A percentile compares a stretch with the other conserved stretches of the same genome.
phyloP scores from a whole-genome alignment of 106 monocot genomes.

The Acorus calamus region DNA sequence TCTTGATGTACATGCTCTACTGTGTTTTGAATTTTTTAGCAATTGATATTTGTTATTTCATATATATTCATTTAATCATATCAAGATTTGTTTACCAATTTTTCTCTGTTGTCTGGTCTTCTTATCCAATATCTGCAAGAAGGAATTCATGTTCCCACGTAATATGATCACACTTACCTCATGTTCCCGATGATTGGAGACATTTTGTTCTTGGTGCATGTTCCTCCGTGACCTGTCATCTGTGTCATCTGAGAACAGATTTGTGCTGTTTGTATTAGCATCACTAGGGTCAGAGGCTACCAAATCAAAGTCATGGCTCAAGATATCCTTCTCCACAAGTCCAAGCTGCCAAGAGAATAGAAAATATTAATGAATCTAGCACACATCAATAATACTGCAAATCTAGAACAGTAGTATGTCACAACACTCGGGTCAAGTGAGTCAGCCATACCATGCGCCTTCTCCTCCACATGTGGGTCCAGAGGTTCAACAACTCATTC shows the following conservation, averaged over 20 bases:
- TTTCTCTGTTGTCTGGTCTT: neutral
- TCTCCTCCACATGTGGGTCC: conserved; percentile 75
- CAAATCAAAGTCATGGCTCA: conserved; percentile 33
- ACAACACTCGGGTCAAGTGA: neutral
- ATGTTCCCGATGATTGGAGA: conserved; percentile 23
- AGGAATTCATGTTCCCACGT: neutral
- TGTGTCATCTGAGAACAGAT: conserved; percentile 46
- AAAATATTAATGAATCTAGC: neutral
- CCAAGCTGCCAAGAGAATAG: conserved; percentile 36
- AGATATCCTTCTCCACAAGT: conserved; percentile 47
- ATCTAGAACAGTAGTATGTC: neutral
- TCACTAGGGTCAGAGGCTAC: conserved; percentile 55
- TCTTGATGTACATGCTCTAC: too few relatives aligned
- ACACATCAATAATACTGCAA: neutral
- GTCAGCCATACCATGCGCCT: conserved; percentile 40
- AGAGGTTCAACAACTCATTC: conserved; percentile 60
- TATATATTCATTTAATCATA: too few relatives aligned
- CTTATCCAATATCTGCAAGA: neutral
- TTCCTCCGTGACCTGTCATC: conserved; percentile 30
- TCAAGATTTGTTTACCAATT: too few relatives aligned
- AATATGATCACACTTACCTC: conserved; percentile 17
- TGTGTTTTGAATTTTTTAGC: too few relatives aligned
- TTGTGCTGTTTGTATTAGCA: conserved; percentile 48
- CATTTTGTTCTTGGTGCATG: conserved; percentile 12
- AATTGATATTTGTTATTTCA: too few relatives aligned